Percentiles rank a stretch among this genome's conserved stretches.
Conservation (phyloP, 2,329 filamentous ascomycete genomes). For the Lasiodiplodia hormozganensis region DNA sequence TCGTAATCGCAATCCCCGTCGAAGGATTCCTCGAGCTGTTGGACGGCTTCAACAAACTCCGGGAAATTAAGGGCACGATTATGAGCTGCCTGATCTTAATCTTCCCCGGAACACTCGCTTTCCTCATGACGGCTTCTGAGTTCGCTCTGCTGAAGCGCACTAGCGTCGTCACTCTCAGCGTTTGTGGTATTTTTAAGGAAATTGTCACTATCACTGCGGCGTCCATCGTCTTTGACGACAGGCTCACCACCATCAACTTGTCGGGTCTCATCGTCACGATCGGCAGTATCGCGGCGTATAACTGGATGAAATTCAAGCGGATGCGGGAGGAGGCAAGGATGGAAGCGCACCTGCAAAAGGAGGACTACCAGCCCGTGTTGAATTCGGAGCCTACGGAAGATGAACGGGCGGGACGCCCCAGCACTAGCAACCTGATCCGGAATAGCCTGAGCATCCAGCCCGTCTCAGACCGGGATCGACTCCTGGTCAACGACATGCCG, state of each 20-base stretch:
- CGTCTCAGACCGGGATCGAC: constrained; percentile 33
- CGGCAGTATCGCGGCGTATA: constrained; percentile 84
- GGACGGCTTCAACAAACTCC: constrained; percentile 69
- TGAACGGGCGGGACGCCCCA: constrained; percentile 34
- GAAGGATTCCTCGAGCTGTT: constrained; percentile 77
- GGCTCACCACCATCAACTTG: constrained; percentile 85
- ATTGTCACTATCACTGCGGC: constrained; percentile 94
- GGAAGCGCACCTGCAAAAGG: constrained; percentile 51
- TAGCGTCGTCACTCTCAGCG: constrained; percentile 92
- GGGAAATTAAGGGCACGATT: constrained; percentile 70
- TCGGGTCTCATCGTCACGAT: constrained; percentile 89
- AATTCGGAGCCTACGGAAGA: constrained; percentile 40
- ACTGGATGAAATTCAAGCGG: constrained; percentile 89
- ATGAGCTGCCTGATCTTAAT: constrained; percentile 76
- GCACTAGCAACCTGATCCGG: constrained; percentile 43
- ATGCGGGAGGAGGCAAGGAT: constrained; percentile 79
- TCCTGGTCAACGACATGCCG: constrained; percentile 37
- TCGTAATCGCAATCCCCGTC: constrained; percentile 81
- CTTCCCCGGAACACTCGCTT: constrained; percentile 90
- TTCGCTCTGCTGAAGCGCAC: constrained; percentile 95
- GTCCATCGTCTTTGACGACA: constrained; percentile 86
- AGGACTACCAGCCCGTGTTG: constrained; percentile 48
- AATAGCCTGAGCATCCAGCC: constrained; percentile 48
- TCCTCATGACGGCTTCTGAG: constrained; percentile 95
- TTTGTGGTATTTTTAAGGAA: constrained; percentile 98